Evolutionary conservation across 1,284 basidiomycete genomes (phyloP).

Genomic region (Puccinia horiana): DNA sequence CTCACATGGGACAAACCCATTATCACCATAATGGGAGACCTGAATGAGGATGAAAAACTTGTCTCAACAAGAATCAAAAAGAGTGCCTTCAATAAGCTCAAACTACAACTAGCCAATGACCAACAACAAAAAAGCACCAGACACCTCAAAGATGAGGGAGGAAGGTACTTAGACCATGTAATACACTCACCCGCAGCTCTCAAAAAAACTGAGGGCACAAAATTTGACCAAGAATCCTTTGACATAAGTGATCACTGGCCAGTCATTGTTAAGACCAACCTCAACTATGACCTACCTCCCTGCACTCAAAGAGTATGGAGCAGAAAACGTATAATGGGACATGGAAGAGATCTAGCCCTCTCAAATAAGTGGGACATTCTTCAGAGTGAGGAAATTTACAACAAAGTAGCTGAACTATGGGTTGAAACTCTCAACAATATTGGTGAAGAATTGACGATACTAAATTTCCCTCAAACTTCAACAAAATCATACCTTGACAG

Average conservation of each 20-base stretch:
- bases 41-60: neutral
- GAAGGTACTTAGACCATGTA: neutral
- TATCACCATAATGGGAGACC: neutral
- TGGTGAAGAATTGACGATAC: neutral
- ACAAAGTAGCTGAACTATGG: neutral
- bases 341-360: neutral
- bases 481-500: neutral
- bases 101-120: neutral
- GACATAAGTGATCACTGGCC: neutral
- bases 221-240: neutral
- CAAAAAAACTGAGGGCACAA: neutral
- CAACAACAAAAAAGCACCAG: neutral
- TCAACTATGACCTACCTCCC: neutral
- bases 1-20: neutral
- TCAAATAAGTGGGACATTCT: neutral
- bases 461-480: neutral
- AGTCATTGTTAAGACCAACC: neutral
- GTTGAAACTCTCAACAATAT: neutral
- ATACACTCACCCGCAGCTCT: neutral
- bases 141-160: neutral
- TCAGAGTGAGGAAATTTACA: neutral
- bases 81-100: neutral
- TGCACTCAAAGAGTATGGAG: neutral
- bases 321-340: neutral
- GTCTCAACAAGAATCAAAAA: neutral